Evolutionary conservation across 805 yeast genomes (phyloP), one percentile per base, ranked within the genome.

Genomic region (Wickerhamomyces chambardii): DNA sequence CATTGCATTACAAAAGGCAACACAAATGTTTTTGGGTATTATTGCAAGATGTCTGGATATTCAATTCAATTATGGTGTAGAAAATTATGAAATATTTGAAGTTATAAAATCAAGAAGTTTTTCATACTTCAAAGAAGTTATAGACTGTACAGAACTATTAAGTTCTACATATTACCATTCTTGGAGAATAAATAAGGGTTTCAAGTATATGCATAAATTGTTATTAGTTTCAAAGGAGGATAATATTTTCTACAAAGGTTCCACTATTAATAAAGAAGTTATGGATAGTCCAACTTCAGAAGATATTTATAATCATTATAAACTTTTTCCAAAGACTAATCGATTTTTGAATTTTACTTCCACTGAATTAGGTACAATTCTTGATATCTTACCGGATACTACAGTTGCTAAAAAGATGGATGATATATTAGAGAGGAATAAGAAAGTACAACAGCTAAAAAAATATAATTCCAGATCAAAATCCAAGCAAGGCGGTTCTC

Each of bases 141-240:
- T 59, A 5, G 51, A 55, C 19, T 58, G 66, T 12, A 51, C 62
- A 34, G 59, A 68, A 15, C 52, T 61, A 25, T 53, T 78, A 37
- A 68, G 78, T 31, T 63, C 65, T n/a, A 56, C 68, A 30, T 75
- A 75, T 46, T 78, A 74, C 46, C 75, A 73, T 48, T 76, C 83
- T 1, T 78, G 85, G 85, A 65, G 78, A 51, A 58, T 74, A 28
- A 58, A 68, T 17, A 76, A 74, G 41, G 70, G 73, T 1, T 73
- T 70, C 34, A 52, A 52, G 6, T 65, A 59, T 31, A 45, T 75
- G 16, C 42, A 66, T 11, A 58, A 54, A 17, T 35, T 68, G 5
- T 37, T 73, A 10, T 2, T 24, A 2, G 51, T 41, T 0, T 51
- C 58, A 15, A 44, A 55, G 17, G 58, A 53, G 2, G 44, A 55